These are phyloP conservation scores for Bacterosira constricta DNA, from an alignment of 108 stramenopile genomes.

Conservation along the genomic window DNA sequence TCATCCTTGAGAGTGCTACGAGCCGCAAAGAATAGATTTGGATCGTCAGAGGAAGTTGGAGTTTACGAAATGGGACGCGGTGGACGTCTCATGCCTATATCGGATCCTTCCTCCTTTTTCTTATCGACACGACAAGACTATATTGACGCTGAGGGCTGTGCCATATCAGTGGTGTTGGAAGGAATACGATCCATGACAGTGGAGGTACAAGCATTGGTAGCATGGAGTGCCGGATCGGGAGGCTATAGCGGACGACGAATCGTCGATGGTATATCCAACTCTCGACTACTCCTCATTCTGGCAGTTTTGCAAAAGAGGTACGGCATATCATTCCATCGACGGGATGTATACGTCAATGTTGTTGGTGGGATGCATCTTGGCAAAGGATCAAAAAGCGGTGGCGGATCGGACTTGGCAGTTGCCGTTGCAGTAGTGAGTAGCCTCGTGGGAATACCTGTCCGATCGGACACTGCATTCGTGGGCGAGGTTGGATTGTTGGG, in stretches of 20 bases:
- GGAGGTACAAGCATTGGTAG: slow-evolving; percentile 65
- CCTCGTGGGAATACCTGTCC: slow-evolving; percentile 72
- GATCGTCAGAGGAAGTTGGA: slow-evolving; percentile 84
- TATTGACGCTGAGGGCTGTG: slow-evolving; percentile 84
- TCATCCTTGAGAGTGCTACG: slow-evolving; percentile 73
- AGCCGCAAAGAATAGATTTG: slow-evolving; percentile 92
- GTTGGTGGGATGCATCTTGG: slow-evolving; percentile 79
- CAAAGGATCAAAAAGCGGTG: slow-evolving; percentile 50
- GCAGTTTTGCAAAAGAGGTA: slow-evolving; percentile 93
- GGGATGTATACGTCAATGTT: slow-evolving; percentile 93
- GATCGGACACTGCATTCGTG: slow-evolving; percentile 93
- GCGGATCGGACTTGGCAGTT: slow-evolving; percentile 78
- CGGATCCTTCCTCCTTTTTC: slow-evolving; percentile 86
- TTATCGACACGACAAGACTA: slow-evolving; percentile 54
- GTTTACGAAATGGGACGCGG: slow-evolving; percentile 85
- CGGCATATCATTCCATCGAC: slow-evolving; percentile 62
- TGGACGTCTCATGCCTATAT: slow-evolving; percentile 77
- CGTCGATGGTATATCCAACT: slow-evolving; percentile 77
- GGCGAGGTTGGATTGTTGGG: slow-evolving; percentile 94
- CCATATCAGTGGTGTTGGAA: slow-evolving; percentile 87
- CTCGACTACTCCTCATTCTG: slow-evolving; percentile 82
- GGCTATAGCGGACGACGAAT: slow-evolving; percentile 61
- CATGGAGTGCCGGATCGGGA: slow-evolving; percentile 39
- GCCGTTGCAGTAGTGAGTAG: slow-evolving; percentile 88
- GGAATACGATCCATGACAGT: slow-evolving; percentile 90